A percentile compares a stretch with the other conserved stretches of the same genome.
phyloP scores from a whole-genome alignment of 176 grass and related monocot genomes.

The Triticum timopheevii region DNA sequence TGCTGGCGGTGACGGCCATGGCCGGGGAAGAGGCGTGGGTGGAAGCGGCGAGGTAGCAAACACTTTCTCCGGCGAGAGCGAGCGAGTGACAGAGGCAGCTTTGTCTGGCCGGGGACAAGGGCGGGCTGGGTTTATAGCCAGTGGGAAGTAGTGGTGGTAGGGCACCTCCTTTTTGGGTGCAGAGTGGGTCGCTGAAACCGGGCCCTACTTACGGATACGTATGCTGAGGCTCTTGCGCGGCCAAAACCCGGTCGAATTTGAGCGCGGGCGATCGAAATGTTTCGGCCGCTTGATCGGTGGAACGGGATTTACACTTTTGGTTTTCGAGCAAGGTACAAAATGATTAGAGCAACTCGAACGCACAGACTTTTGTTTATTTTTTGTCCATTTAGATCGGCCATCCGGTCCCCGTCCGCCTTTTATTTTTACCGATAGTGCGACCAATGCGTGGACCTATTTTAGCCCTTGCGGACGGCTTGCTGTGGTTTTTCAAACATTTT shows the following conservation, averaged over 20 bases:
- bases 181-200: background rate
- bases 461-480: no score
- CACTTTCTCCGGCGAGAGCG: background rate
- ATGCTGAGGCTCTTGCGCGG: background rate
- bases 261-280: background rate
- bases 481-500: no score
- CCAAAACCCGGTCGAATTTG: background rate
- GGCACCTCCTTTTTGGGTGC: background rate
- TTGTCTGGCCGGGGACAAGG: constrained; percentile 11
- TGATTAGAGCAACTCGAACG: no score
- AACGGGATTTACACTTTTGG: no score
- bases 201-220: background rate
- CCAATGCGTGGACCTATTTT: no score
- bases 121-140: constrained; percentile 8
- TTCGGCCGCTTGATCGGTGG: background rate
- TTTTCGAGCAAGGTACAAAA: no score
- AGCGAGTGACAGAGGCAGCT: background rate
- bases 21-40: background rate
- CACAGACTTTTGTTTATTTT: no score
- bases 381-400: no score
- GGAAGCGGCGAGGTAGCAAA: background rate
- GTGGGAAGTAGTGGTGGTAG: no score
- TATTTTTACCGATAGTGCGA: no score
- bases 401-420: no score
- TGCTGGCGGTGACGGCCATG: constrained; percentile 21